Percentiles rank a stretch among this genome's conserved stretches.
phyloP scores from a whole-genome alignment of 805 yeast species.

The Myxozyma vanderwaltii region DNA sequence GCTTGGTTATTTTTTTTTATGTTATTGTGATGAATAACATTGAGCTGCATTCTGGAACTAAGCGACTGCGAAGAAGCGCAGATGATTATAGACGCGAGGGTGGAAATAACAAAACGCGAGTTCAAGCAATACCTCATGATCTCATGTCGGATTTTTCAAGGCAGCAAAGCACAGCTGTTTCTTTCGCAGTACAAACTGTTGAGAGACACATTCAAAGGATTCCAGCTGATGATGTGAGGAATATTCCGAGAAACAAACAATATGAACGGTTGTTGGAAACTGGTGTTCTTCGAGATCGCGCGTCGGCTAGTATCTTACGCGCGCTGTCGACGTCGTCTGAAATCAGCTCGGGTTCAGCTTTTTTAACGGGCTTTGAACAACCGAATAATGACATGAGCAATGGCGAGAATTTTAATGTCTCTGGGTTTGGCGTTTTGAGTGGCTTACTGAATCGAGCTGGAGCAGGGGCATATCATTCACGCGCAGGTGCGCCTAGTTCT shows the following conservation, averaged over 20 bases:
- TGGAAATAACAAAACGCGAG: no score
- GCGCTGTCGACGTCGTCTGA: not conserved
- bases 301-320: no score
- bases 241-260: not conserved
- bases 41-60: no score
- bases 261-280: not conserved
- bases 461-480: not conserved
- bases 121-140: not conserved
- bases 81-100: no score
- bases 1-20: no score
- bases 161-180: not conserved
- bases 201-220: not conserved
- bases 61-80: no score
- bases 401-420: not conserved
- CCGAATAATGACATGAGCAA: not conserved
- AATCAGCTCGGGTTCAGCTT: no score
- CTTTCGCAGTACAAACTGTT: not conserved
- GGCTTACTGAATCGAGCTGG: not conserved
- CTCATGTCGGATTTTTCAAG: no score
- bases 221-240: not conserved
- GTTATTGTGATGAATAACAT: no score
- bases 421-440: not conserved
- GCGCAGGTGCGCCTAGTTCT: constrained; percentile 1
- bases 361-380: not conserved
- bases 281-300: constrained; percentile 2